Conservation (phyloP, 208 protist genomes). For the Acanthamoeba lenticulata region DNA sequence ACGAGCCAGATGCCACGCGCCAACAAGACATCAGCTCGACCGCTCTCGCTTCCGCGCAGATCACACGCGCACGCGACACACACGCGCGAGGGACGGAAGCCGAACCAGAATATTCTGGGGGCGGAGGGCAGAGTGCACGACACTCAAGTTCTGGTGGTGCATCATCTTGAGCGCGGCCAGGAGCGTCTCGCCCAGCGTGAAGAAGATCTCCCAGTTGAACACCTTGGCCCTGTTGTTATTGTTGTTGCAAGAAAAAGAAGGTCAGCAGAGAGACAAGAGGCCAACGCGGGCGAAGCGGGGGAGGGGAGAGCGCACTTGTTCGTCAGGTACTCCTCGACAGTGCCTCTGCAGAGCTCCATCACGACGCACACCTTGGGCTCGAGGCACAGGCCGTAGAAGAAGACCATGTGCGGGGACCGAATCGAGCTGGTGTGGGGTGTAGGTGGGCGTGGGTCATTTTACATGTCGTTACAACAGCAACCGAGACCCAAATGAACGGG, state of each 20-base stretch:
- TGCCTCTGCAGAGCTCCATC: conserved; percentile 41
- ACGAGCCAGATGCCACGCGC: neutral
- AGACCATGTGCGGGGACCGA: conserved; percentile 33
- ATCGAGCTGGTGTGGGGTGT: neutral
- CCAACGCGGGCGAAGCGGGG: neutral
- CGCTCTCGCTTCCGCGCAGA: too few species aligned
- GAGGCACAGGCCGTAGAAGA: conserved; percentile 39
- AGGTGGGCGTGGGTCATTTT: neutral
- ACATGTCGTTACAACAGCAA: too few species aligned
- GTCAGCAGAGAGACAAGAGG: neutral
- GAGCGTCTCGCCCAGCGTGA: neutral
- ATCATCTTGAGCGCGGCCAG: neutral
- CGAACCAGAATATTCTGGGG: neutral
- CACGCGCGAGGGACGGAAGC: neutral
- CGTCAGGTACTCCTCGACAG: neutral
- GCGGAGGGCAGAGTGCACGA: neutral
- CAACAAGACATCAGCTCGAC: too few species aligned
- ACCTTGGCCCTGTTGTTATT: neutral
- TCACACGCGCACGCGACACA: neutral
- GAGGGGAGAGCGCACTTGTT: neutral
- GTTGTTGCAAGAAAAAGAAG: neutral
- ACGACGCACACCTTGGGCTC: conserved; percentile 52
- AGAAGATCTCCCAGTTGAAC: conserved; percentile 28
- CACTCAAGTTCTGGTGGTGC: neutral
- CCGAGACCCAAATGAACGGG: neutral